Evolutionary conservation across 345 rosid genomes (phyloP), one percentile per base, ranked within the genome.

Genomic region (Eucalyptus melliodora): DNA sequence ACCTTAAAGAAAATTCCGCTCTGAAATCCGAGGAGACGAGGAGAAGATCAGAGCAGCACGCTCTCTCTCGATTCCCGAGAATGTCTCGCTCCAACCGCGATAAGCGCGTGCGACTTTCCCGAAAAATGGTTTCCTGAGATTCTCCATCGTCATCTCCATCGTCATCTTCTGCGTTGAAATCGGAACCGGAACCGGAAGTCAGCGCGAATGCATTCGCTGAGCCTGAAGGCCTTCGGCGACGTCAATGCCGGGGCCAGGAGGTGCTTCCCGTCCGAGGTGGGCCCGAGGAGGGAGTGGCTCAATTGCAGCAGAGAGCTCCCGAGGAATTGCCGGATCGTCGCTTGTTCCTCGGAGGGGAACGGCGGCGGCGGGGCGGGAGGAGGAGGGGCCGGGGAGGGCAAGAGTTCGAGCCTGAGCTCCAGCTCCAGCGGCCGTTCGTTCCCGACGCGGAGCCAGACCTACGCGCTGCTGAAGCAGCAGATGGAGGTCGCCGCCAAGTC

Each of bases 401-500:
- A 91, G 87, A 91, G 93, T 77, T 91, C 93, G 88, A 90, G 89
- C 40, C 80, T 91, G 62, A 90, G 90, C 21, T 87, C 94, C 81
- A 89, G 88, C 65, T 27, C 87, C 82, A 87, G 86, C 87, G 55
- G 90, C 87, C 81, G 91, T 62, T 93, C 95, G 27, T 92, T 92
- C 83, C 80, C 91, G 47, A 87, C 94, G 16, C 91, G 95, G 91
- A 93, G 92, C 59, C 96, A 94, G 91, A 94, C 95, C 69, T 94
- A 95, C 86, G 98, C 97, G 31, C 87, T 93, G 72, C 89, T 96
- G 89, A 95, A 93, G 93, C 97, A 95, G 87, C 94, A 93, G 88
- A 92, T 96, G 96, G 95, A 94, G 90, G 93, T 93, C 47, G 98
- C 98, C 49, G 96, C 97, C 67, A 94, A 88, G 80, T 62, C 87